These are phyloP conservation scores for Glutinoglossum americanum DNA, from an alignment of 495 filamentous ascomycete genomes.

Conservation along the genomic window DNA sequence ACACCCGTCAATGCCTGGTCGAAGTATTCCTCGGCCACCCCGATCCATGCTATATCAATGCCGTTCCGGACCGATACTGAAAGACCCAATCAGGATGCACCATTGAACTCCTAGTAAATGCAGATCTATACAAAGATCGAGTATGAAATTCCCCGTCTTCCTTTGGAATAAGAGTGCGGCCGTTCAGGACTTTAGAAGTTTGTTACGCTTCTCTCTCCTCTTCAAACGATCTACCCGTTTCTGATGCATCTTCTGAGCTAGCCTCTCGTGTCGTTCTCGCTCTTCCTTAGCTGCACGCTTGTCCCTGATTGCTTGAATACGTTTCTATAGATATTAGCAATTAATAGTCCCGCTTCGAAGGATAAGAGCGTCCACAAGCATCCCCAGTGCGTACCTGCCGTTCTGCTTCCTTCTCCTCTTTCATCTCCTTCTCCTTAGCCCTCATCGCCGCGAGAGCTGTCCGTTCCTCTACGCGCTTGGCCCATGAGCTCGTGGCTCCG, in stretches of 20 bases:
- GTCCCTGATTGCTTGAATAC: conserved; percentile 60
- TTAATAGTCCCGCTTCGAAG: neutral
- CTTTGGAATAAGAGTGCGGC: no score
- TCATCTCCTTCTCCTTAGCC: conserved; percentile 82
- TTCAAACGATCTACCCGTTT: conserved; percentile 85
- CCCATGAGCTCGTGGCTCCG: conserved; percentile 48
- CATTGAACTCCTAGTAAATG: neutral
- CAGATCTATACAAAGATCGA: neutral
- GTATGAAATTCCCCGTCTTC: no score
- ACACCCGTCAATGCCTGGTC: no score
- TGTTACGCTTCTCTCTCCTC: conserved; percentile 93
- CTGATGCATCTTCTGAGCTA: conserved; percentile 93
- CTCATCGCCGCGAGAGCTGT: conserved; percentile 50
- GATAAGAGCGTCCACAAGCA: neutral
- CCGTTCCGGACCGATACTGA: no score
- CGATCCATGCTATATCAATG: no score
- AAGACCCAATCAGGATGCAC: no score
- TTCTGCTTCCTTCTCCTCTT: conserved; percentile 79
- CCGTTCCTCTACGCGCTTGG: conserved; percentile 43
- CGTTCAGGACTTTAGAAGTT: conserved; percentile 61
- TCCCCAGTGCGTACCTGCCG: conserved; percentile 42
- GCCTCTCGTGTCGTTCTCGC: conserved; percentile 78
- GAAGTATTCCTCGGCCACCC: no score
- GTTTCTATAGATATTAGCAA: conserved; percentile 28
- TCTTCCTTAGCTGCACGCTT: conserved; percentile 73